phyloP scores from a whole-genome alignment of 1,284 basidiomycete genomes.

The Ceratobasidium sp. region DNA sequence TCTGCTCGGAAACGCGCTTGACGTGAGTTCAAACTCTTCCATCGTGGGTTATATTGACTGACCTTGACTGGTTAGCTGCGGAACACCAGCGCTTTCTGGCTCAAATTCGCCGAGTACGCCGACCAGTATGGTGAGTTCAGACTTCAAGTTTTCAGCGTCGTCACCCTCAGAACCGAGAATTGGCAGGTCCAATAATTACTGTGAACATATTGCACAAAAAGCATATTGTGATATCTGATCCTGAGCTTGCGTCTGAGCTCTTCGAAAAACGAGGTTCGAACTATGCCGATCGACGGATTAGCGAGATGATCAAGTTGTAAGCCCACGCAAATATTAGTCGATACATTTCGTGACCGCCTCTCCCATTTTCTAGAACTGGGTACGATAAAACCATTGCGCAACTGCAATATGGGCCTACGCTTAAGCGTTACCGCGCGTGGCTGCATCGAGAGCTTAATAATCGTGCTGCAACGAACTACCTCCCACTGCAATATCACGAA shows the following conservation, averaged over 20 bases:
- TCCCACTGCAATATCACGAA: constrained; percentile 11
- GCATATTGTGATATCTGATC: neutral
- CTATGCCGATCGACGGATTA: constrained; percentile 11
- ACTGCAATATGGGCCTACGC: constrained; percentile 2
- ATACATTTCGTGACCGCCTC: neutral
- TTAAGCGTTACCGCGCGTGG: neutral
- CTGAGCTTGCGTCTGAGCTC: constrained; percentile 4
- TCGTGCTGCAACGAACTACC: constrained; percentile 2
- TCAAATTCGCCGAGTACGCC: neutral
- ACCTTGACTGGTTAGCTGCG: neutral
- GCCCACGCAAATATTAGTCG: neutral
- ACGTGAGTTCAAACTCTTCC: neutral
- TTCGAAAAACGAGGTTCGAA: constrained; percentile 11
- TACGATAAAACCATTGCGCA: neutral
- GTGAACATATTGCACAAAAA: neutral
- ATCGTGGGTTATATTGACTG: neutral
- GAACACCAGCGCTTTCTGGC: neutral
- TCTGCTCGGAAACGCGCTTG: constrained; percentile 20
- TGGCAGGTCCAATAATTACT: constrained; percentile 2
- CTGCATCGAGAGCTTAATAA: neutral
- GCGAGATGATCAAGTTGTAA: constrained; percentile 22
- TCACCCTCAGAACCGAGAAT: neutral
- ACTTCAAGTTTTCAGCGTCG: neutral
- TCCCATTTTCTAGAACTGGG: neutral
- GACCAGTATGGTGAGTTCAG: constrained; percentile 9